A percentile compares a stretch with the other conserved stretches of the same genome.
Conservation (phyloP, 495 filamentous ascomycete genomes). For the Aspergillus cristatus region DNA sequence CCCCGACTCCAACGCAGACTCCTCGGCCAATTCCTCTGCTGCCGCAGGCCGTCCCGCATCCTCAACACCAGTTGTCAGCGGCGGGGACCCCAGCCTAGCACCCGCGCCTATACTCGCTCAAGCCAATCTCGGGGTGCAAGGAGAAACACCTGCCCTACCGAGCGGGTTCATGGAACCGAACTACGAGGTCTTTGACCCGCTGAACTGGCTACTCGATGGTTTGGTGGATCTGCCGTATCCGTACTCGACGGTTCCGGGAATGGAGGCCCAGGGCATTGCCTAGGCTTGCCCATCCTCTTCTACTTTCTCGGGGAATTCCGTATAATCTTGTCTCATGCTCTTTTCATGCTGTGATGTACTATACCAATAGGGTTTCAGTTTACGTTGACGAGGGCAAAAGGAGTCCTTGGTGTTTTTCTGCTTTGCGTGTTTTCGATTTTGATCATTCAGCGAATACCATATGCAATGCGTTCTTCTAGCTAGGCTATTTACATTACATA, state of each 20-base stretch:
- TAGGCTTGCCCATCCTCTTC: slow-evolving; percentile 14
- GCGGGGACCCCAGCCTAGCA: slow-evolving; percentile 39
- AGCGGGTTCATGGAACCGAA: slow-evolving; percentile 54
- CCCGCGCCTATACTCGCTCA: slow-evolving; percentile 31
- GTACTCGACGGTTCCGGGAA: slow-evolving; percentile 30
- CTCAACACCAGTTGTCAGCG: slow-evolving; percentile 27
- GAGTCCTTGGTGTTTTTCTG: too few relatives aligned
- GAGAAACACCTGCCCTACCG: slow-evolving; percentile 18
- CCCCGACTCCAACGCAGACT: slow-evolving; percentile 67
- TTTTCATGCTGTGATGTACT: slow-evolving; percentile 12
- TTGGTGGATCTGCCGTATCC: slow-evolving; percentile 69
- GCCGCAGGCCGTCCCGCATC: slow-evolving; percentile 21
- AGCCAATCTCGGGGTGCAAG: slow-evolving; percentile 23
- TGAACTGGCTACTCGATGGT: slow-evolving; percentile 86
- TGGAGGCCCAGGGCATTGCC: slow-evolving; percentile 32
- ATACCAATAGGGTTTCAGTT: slow-evolving; percentile 9
- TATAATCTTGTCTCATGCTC: too few relatives aligned
- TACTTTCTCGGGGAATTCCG: slow-evolving; percentile 13
- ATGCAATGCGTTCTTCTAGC: too few relatives aligned
- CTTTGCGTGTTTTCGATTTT: too few relatives aligned
- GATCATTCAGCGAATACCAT: too few relatives aligned
- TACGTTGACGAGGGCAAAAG: slow-evolving; percentile 2
- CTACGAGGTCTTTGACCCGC: slow-evolving; percentile 79
- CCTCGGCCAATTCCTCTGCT: slow-evolving; percentile 53
- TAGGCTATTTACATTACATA: too few relatives aligned